Conservation (phyloP, 2,329 filamentous ascomycete genomes). For the Fusarium pilosicola region DNA sequence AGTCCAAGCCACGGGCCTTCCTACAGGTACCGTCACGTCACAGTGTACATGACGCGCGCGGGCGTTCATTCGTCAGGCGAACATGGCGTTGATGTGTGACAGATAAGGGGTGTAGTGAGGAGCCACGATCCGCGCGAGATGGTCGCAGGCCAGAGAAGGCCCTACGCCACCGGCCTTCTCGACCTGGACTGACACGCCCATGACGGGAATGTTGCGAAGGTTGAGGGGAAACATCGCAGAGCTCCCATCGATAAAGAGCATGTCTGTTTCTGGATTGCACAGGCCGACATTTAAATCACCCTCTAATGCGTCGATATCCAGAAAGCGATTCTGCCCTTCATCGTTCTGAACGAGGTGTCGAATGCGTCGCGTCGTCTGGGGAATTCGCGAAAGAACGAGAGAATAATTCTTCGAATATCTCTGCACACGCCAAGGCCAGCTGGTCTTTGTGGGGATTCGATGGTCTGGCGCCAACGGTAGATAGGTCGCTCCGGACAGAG, state of each 20-base stretch:
- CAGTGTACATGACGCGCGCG: rapidly evolving
- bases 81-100: no score
- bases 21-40: background rate
- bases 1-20: background rate
- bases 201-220: background rate
- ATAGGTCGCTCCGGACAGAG: background rate
- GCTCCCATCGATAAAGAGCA: background rate
- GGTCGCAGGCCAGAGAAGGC: background rate
- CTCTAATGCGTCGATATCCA: background rate
- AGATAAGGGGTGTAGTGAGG: background rate
- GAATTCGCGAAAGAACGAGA: background rate
- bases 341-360: background rate
- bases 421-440: background rate
- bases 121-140: background rate
- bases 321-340: background rate
- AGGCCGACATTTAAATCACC: rapidly evolving
- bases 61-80: rapidly evolving
- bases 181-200: rapidly evolving
- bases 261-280: background rate
- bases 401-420: background rate
- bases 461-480: background rate
- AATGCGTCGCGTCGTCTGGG: background rate
- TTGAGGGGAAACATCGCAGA: background rate
- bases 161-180: background rate
- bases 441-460: background rate